Evolutionary conservation across 148 eudicot genomes (phyloP), one percentile per base, ranked within the genome.

Genomic region (Rhododendron henanense): DNA sequence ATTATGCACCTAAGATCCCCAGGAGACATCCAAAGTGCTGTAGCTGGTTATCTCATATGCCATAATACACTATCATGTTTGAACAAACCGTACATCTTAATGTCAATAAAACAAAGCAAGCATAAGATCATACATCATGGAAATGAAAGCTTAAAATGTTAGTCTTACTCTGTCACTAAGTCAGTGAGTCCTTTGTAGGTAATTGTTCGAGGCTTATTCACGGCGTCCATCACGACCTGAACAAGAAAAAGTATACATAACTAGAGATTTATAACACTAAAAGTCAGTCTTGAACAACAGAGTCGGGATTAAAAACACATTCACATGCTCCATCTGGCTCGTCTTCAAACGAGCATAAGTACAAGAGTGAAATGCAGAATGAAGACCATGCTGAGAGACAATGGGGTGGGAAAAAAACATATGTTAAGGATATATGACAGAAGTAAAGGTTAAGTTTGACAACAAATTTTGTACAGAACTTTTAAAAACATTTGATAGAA

Each of bases 221-320:
- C 99, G 74, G 98, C 98, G 47, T 93, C 98, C 99, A 97, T 95
- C 86, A 97, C 95, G 85, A 97, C 98, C 99, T 97, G 94, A 85
- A 84, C 89, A 82, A 85, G 71, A 81, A 87, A 75, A 47, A 59
- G 80, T 44, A 74, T 78, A 45, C 78, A 9, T 33, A 83, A 82
- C 31, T 74, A 77, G 63, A 85, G 61, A 35, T 39, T 50, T 37
- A 55, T 35, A 84, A 35, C 39, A 21, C 84, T 25, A 25, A 57
- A 76, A 53, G 53, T 15, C 23, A 74, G 77, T 44, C 35, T 44
- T 83, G 39, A 4, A 15, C 25, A 45, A 85, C 45, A 23, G 55
- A 61, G 67, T 3, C 14, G 21, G 63, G 25, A 39, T 35, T 21
- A 74, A 50, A 50, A n/a, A 61, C 11, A 19, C 13, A 35, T 57